Evolutionary conservation across 2,329 filamentous ascomycete species (phyloP).

Genomic region (Penicillium griseofulvum): DNA sequence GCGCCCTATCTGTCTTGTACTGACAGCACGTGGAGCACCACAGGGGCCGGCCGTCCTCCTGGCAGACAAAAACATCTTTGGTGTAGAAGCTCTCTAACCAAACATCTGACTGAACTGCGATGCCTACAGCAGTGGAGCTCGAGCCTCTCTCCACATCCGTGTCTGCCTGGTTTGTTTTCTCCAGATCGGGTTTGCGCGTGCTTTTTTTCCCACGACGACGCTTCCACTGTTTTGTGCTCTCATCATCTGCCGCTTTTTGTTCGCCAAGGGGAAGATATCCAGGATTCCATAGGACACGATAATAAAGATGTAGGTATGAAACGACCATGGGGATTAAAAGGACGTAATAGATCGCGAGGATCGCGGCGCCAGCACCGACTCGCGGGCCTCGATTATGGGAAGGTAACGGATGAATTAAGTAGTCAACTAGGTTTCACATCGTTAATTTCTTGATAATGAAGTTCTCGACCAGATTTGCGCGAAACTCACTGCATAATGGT

Average conservation of each 20-base stretch:
- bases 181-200: slow-evolving; percentile 24
- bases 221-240: slow-evolving; percentile 19
- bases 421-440: slow-evolving; percentile 57
- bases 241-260: slow-evolving; percentile 32
- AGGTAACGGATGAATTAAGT: slow-evolving; percentile 58
- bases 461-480: not conserved
- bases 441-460: not conserved
- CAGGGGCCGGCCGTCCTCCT: slow-evolving; percentile 75
- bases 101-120: slow-evolving; percentile 52
- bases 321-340: slow-evolving; percentile 65
- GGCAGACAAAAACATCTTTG: slow-evolving; percentile 80
- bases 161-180: slow-evolving; percentile 21
- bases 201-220: slow-evolving; percentile 21
- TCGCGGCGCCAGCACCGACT: slow-evolving; percentile 61
- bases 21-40: slow-evolving; percentile 83
- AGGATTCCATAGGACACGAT: slow-evolving; percentile 66
- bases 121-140: slow-evolving; percentile 23
- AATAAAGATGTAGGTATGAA: slow-evolving; percentile 69
- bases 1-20: slow-evolving; percentile 84
- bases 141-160: slow-evolving; percentile 31
- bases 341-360: slow-evolving; percentile 71
- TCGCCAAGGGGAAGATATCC: slow-evolving; percentile 69
- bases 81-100: slow-evolving; percentile 75
- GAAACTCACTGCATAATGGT: slow-evolving; percentile 62
- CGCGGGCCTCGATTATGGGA: slow-evolving; percentile 42